These are phyloP conservation scores for Ophiostoma ulmi DNA, from an alignment of 2,329 filamentous ascomycete genomes.

Conservation along the genomic window DNA sequence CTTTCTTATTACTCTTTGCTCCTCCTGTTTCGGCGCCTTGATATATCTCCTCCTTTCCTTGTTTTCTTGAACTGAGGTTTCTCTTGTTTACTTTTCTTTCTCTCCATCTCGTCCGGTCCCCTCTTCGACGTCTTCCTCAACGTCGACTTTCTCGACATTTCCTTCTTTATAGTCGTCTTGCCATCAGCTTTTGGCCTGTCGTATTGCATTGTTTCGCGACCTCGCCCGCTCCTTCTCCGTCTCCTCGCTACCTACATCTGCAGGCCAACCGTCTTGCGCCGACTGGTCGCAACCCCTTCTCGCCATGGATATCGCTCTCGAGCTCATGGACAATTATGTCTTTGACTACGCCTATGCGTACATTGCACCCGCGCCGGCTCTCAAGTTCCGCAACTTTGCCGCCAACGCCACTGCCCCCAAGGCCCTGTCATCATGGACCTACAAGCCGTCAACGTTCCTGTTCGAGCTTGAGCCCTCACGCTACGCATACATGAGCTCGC, in stretches of 20 bases:
- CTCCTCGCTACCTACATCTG: not conserved
- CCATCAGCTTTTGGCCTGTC: not conserved
- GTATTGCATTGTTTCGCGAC: not conserved
- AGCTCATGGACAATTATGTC: constrained; percentile 74
- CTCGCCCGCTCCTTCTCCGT: not conserved
- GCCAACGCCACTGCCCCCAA: constrained; percentile 56
- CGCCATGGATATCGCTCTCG: constrained; percentile 84
- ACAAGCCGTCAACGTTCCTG: constrained; percentile 66
- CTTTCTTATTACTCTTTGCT: constrained; percentile 9
- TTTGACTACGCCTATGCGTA: constrained; percentile 77
- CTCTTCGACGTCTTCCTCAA: not conserved
- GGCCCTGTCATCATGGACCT: constrained; percentile 59
- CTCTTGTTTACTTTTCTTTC: not conserved
- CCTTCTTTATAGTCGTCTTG: not conserved
- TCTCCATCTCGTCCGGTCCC: not conserved
- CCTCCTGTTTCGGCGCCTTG: constrained; percentile 1
- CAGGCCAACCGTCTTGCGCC: not conserved
- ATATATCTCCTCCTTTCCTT: not conserved
- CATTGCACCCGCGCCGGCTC: constrained; percentile 54
- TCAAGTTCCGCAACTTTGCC: constrained; percentile 40
- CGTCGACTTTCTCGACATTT: not conserved
- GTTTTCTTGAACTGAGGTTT: not conserved
- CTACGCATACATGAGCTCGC: constrained; percentile 73
- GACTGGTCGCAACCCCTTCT: constrained; percentile 14
- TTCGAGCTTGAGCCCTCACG: constrained; percentile 64